These are phyloP conservation scores for Priceomyces haplophilus DNA, from an alignment of 805 yeast genomes.

Conservation along the genomic window DNA sequence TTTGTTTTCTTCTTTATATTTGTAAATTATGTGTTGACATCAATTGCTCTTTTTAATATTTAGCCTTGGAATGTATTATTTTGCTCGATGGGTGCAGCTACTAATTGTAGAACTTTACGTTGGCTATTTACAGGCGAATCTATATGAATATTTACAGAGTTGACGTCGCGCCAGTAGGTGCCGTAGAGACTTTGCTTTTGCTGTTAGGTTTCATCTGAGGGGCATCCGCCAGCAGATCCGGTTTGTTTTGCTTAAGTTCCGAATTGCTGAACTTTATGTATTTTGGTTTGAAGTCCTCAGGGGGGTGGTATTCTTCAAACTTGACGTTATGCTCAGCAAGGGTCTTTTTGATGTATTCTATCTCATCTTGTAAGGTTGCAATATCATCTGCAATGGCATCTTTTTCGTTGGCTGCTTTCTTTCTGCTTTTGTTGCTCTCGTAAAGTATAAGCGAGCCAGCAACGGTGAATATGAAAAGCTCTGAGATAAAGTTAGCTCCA, in stretches of 20 bases:
- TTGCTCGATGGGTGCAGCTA: neutral
- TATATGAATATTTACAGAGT: neutral
- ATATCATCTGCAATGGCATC: constrained; percentile 74
- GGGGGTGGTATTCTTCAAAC: constrained; percentile 50
- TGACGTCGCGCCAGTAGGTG: neutral
- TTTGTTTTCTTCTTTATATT: constrained; percentile 1
- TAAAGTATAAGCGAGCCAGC: constrained; percentile 74
- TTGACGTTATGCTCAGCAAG: constrained; percentile 39
- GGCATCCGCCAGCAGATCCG: neutral
- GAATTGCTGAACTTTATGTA: constrained; percentile 11
- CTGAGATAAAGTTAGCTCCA: constrained; percentile 79
- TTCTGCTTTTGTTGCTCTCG: constrained; percentile 66
- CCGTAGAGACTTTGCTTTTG: neutral
- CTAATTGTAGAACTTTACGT: neutral
- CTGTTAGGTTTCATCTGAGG: neutral
- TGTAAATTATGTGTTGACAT: constrained; percentile 3
- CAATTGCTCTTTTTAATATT: neutral
- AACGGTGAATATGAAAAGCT: constrained; percentile 71
- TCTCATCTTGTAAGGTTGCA: constrained; percentile 64
- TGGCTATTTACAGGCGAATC: neutral
- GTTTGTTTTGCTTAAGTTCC: neutral
- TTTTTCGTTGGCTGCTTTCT: constrained; percentile 58
- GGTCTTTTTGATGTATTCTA: constrained; percentile 52
- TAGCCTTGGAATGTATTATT: constrained; percentile 1
- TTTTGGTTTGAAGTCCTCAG: constrained; percentile 23